A percentile compares a stretch with the other conserved stretches of the same genome.
phyloP scores from a whole-genome alignment of 2,329 filamentous ascomycete species.

The Diaporthe amygdali region DNA sequence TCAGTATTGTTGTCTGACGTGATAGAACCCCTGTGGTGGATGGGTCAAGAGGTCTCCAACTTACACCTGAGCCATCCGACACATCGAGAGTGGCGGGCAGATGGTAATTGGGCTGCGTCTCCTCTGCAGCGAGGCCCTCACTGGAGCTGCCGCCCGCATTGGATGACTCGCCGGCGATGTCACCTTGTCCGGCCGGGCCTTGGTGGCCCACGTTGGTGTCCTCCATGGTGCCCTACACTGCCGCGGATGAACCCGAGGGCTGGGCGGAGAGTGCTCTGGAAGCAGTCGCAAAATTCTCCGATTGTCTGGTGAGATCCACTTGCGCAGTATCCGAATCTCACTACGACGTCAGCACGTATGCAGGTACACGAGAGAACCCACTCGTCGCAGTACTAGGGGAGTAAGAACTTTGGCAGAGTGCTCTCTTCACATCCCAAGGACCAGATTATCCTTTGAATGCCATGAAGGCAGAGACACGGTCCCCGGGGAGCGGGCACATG shows the following conservation, averaged over 20 bases:
- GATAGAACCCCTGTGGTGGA: too few relatives aligned
- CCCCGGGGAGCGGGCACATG: not conserved
- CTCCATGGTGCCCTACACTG: not conserved
- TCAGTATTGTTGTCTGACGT: not conserved
- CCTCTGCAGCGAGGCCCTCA: not conserved
- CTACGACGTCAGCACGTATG: not conserved
- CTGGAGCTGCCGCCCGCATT: not conserved
- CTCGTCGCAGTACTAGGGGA: not conserved
- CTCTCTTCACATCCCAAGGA: not conserved
- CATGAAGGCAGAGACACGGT: not conserved
- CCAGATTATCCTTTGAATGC: not conserved
- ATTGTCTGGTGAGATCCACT: not conserved
- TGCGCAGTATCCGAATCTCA: not conserved
- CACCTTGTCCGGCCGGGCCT: not conserved
- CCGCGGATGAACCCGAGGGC: not conserved
- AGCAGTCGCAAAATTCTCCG: not conserved
- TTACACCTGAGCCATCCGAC: slow-evolving; percentile 19
- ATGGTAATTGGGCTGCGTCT: not conserved
- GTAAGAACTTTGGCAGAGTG: not conserved
- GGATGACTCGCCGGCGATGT: slow-evolving; percentile 4
- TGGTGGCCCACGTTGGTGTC: slow-evolving; percentile 1
- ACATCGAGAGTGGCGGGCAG: slow-evolving; percentile 14
- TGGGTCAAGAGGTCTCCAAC: too few relatives aligned
- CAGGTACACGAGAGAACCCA: not conserved
- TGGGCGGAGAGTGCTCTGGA: not conserved